Evolutionary conservation across 805 yeast genomes (phyloP), one percentile per base, ranked within the genome.

Genomic region (Ogataea naganishii): DNA sequence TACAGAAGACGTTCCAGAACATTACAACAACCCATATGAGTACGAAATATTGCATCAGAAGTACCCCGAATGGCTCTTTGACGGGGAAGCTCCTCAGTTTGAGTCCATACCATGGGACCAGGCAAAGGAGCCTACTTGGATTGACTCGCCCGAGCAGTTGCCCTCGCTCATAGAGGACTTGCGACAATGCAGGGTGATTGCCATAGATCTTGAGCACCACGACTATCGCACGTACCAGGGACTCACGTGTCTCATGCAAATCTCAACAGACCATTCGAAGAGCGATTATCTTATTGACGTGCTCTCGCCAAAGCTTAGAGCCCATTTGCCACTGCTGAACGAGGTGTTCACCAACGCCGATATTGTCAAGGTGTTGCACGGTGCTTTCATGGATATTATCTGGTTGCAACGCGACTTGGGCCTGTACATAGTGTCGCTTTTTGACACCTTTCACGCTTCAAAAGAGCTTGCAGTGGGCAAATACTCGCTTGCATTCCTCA

Each of bases 371-470:
- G 94, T 92, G 1, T 75, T 92, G 41, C 99, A 92, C 53, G 99
- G 99, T 37, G 95, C 98, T 0, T 78, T 74, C 43, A 86, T 85
- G 95, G 99, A 92, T 62, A 81, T 92, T 4, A 77, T 85, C 26
- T 92, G 99, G 99, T 62, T 92, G 20, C 99, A 92, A 59, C 66
- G 97, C 39, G 98, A 92, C 49, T 65, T 92, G 33, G 99, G 99
- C 0, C 54, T 92, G 7, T 92, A 92, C 46, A 60, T 92, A 5
- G 98, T 92, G 5, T 70, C 88, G 25, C 56, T 92, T 18, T 89
- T 92, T 52, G 99, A 92, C 54, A 92, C 98, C 0, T 89, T 69
- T 51, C 88, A 80, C 57, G 98, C 98, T 0, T 74, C 95, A 0
- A 75, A 72, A 37, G 73, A 71, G 11, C 60, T 92, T n/a, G 82